Evolutionary conservation across 2,329 filamentous ascomycete genomes (phyloP).

Genomic region (Talaromyces sp.): DNA sequence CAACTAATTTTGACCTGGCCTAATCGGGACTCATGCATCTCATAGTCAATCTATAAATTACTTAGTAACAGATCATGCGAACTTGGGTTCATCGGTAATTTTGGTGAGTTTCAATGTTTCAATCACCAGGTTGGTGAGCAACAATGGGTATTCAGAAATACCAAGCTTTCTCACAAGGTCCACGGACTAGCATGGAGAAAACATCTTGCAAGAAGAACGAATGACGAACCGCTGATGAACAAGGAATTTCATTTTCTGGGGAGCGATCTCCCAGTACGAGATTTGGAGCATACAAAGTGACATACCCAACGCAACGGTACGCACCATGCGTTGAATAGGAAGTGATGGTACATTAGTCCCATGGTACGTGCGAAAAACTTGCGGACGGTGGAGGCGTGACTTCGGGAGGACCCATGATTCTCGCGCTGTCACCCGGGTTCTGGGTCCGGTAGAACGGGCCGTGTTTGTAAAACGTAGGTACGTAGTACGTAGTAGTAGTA

Average conservation of each 20-base stretch:
- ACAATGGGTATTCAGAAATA: not conserved
- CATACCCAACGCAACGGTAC: not conserved
- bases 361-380: not conserved
- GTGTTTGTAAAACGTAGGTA: not conserved
- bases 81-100: not conserved
- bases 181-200: not conserved
- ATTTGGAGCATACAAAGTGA: not conserved
- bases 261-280: not conserved
- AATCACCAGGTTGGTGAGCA: not conserved
- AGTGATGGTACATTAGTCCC: not conserved
- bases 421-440: not conserved
- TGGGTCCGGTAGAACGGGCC: constrained; percentile 7
- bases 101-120: not conserved
- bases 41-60: constrained; percentile 1
- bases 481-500: no score
- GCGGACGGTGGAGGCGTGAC: not conserved
- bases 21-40: not conserved
- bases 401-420: not conserved
- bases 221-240: not conserved
- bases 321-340: not conserved
- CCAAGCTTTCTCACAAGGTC: not conserved
- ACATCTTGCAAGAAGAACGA: not conserved
- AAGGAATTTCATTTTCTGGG: not conserved
- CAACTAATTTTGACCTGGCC: not conserved
- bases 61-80: not conserved